phyloP scores from a whole-genome alignment of 352 stramenopile genomes.

The Globisporangium abappressorium region DNA sequence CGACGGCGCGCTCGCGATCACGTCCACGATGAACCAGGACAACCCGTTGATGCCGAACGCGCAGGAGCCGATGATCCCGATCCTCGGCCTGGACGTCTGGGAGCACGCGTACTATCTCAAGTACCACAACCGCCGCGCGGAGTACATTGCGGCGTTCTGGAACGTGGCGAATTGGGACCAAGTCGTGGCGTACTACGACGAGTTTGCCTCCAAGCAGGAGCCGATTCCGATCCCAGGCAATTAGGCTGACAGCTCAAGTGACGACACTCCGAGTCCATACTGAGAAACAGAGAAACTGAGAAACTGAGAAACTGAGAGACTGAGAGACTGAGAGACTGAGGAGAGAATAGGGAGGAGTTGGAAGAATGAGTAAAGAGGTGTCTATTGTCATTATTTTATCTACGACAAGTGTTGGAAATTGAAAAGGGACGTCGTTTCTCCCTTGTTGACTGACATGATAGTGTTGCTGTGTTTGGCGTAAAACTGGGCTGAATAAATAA shows the following conservation, averaged over 20 bases:
- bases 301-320: too few relatives aligned
- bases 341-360: neutral
- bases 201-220: constrained; percentile 47
- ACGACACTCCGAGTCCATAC: too few relatives aligned
- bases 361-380: neutral
- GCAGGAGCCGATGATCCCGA: constrained; percentile 82
- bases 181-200: constrained; percentile 55
- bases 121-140: constrained; percentile 85
- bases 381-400: neutral
- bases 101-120: constrained; percentile 97
- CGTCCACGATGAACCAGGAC: constrained; percentile 89
- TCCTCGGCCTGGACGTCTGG: constrained; percentile 95
- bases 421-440: neutral
- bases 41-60: constrained; percentile 76
- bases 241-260: neutral
- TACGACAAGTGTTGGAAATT: neutral
- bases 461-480: neutral
- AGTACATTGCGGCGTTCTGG: constrained; percentile 57
- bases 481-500: neutral
- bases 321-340: too few relatives aligned
- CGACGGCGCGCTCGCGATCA: constrained; percentile 80
- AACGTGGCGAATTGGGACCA: constrained; percentile 46
- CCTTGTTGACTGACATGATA: neutral
- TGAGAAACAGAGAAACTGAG: too few relatives aligned
- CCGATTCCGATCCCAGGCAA: constrained; percentile 51